A percentile compares a stretch with the other conserved stretches of the same genome.
phyloP scores from a whole-genome alignment of 2,329 filamentous ascomycete genomes.

The Pseudodiploospora longispora region DNA sequence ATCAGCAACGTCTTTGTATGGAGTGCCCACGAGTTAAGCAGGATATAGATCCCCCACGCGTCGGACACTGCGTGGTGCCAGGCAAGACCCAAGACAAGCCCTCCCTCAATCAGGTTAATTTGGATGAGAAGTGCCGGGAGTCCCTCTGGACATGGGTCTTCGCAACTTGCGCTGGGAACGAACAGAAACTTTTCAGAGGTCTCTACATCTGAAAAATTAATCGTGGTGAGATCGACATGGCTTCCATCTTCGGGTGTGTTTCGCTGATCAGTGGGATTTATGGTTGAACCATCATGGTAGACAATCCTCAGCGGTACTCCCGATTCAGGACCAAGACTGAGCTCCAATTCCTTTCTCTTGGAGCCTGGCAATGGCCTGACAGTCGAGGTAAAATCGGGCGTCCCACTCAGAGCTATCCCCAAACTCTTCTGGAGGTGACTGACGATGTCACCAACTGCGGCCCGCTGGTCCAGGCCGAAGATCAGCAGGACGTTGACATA shows the following conservation, averaged over 20 bases:
- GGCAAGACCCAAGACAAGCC: background rate
- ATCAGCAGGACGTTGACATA: background rate
- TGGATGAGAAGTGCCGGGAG: background rate
- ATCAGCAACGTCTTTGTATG: too few species aligned
- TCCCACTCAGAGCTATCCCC: background rate
- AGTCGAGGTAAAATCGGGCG: background rate
- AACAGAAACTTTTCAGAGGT: background rate
- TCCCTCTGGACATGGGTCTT: background rate
- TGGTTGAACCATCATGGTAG: background rate
- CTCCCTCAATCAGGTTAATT: background rate
- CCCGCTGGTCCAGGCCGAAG: background rate
- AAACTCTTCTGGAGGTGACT: background rate
- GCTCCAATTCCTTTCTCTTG: background rate
- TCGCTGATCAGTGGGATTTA: too few species aligned
- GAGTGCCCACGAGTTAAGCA: too few species aligned
- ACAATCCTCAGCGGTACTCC: slow-evolving; percentile 6
- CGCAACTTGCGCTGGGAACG: background rate
- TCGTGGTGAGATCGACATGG: background rate
- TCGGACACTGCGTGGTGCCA: background rate
- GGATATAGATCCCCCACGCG: background rate
- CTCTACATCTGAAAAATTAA: background rate
- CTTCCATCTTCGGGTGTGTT: background rate
- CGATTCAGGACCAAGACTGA: slow-evolving; percentile 7
- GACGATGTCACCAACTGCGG: background rate
- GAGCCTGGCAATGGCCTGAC: background rate